Percentiles rank a stretch among this genome's conserved stretches.
Evolutionary conservation across 169 alveolate genomes (phyloP).

Genomic region (Cryptosporidium canis): DNA sequence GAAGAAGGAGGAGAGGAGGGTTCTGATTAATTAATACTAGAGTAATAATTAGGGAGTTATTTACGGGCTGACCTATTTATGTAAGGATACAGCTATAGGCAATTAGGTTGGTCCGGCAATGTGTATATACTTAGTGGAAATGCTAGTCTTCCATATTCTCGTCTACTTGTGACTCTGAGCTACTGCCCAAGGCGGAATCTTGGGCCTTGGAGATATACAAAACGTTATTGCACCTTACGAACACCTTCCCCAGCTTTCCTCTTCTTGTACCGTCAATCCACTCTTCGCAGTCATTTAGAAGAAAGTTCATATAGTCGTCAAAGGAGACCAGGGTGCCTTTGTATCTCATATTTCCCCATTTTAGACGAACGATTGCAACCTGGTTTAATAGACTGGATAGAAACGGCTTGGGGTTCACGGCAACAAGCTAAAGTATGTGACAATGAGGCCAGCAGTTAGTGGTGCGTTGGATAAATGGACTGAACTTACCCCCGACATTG

Average conservation of each 20-base stretch:
- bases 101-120: background rate
- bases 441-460: background rate
- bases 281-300: slow-evolving; percentile 90
- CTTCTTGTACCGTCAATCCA: slow-evolving; percentile 90
- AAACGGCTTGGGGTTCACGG: slow-evolving; percentile 94
- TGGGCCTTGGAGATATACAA: slow-evolving; percentile 85
- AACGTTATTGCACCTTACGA: slow-evolving; percentile 88
- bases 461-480: background rate
- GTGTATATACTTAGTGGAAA: background rate
- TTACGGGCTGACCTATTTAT: background rate
- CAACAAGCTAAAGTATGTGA: slow-evolving; percentile 78
- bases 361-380: slow-evolving; percentile 88
- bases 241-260: slow-evolving; percentile 90
- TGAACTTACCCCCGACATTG: slow-evolving; percentile 70
- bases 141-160: background rate
- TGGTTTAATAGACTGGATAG: slow-evolving; percentile 88
- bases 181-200: slow-evolving; percentile 78
- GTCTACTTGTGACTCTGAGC: background rate
- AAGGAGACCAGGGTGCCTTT: slow-evolving; percentile 90
- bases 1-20: slow-evolving; percentile 89
- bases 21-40: slow-evolving; percentile 70
- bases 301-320: slow-evolving; percentile 91
- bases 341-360: slow-evolving; percentile 94
- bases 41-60: background rate
- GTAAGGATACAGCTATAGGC: background rate